Base-by-base conservation (phyloP, 2,329 filamentous ascomycete genomes). In the Aciculosporium take region DNA sequence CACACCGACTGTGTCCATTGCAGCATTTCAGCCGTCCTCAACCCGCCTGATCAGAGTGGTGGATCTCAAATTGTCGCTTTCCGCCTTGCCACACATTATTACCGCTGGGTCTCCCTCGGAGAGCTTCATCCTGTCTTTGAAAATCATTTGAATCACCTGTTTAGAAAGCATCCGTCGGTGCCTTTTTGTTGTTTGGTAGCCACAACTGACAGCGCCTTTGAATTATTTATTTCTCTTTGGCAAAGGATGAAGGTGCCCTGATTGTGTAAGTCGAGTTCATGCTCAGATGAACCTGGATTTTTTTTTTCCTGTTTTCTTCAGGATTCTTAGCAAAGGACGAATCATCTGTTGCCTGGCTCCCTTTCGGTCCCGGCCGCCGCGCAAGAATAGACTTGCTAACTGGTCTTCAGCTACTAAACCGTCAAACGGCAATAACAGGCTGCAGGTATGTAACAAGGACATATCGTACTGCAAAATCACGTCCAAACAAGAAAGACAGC, bases 61-160 rank as follows among this genome's bases (percentile, higher is more conserved):
- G 39, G 39, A 34, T 39, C 41, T 37, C 33, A 13, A 23, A 36
- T 27, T 20, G 40, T 28, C 20, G 18, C 28, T n/a, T 30, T 7
- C 17, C 8, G 6, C 39, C 28, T 37, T 32, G 17, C 27, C 25
- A 24, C 33, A n/a, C 24, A 27, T 32, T 33, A 37, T 40, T 32
- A 28, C 24, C 39, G 31, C 37, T 17, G 29, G 25, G 39, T n/a
- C 35, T 39, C n/a, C 15, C 39, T 36, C 39, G 18, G 49, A 48
- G 44, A 51, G 43, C 41, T 45, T 49, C 45, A 48, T 52, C 49
- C 46, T 44, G 48, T 53, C 46, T 41, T 46, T 49, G 37, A 39
- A 37, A 51, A 48, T 34, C 46, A 44, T 41, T 47, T 44, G 39
- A 45, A 46, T 35, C 44, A 45, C 45, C 43, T 52, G 49, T 49